These are phyloP conservation scores for Irpex sp. DNA, from an alignment of 1,284 basidiomycete species.

Conservation along the genomic window DNA sequence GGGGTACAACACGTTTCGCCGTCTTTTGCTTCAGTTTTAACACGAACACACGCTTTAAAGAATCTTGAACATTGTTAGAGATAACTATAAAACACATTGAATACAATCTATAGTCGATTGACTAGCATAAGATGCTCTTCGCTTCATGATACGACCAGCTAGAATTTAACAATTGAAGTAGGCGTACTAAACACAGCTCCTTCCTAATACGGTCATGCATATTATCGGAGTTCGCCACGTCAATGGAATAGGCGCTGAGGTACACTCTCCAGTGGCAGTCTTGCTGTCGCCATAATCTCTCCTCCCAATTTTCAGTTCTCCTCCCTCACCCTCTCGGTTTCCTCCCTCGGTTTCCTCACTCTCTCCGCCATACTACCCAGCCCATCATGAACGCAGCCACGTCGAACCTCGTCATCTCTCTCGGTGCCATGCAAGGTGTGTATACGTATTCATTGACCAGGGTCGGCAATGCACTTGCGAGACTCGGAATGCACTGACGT, in stretches of 20 bases:
- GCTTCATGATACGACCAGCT: too few relatives aligned
- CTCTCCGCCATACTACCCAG: conserved; percentile 2
- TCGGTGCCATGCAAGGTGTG: conserved; percentile 85
- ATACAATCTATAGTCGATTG: too few relatives aligned
- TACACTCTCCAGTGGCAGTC: neutral
- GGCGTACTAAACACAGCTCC: neutral
- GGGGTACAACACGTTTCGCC: too few relatives aligned
- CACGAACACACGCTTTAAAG: too few relatives aligned
- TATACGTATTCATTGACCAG: conserved; percentile 4
- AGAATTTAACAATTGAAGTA: neutral
- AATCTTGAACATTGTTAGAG: too few relatives aligned
- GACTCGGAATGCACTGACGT: conserved; percentile 14
- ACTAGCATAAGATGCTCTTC: too few relatives aligned
- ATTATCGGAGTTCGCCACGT: neutral
- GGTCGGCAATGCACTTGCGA: neutral
- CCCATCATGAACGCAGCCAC: conserved; percentile 36
- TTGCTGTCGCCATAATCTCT: neutral
- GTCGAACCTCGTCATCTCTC: conserved; percentile 76
- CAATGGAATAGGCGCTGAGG: neutral
- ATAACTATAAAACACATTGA: too few relatives aligned
- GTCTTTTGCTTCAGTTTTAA: too few relatives aligned
- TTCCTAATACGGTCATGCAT: neutral
- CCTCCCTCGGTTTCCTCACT: neutral
- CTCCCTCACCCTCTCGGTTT: neutral
- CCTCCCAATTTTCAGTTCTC: neutral